A percentile compares a stretch with the other conserved stretches of the same genome.
These are phyloP conservation scores for Trypanosoma congolense DNA, from an alignment of 208 protist genomes.

Conservation along the genomic window DNA sequence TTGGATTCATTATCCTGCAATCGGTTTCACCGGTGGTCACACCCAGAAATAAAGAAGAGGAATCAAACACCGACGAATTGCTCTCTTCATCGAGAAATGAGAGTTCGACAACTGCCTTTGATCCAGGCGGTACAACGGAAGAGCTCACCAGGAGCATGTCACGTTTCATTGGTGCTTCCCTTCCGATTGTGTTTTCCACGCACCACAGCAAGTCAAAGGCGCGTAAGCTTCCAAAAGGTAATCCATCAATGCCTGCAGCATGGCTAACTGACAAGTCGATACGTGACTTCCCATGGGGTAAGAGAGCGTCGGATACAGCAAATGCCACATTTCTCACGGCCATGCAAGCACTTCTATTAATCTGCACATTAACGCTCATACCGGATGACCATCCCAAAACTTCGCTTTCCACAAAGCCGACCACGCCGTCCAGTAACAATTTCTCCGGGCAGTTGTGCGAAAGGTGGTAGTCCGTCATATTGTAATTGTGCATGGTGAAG, in stretches of 20 bases:
- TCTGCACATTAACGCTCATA: slow-evolving; percentile 73
- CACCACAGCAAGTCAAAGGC: slow-evolving; percentile 70
- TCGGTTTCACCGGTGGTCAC: slow-evolving; percentile 52
- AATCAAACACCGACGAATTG: slow-evolving; percentile 1
- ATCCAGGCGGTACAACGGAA: slow-evolving; percentile 48
- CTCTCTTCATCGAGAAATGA: slow-evolving; percentile 3
- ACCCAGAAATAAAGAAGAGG: slow-evolving; percentile 67
- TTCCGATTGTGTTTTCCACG: slow-evolving; percentile 33
- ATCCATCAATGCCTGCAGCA: slow-evolving; percentile 65
- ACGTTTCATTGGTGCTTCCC: slow-evolving; percentile 29
- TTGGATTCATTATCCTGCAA: slow-evolving; percentile 31
- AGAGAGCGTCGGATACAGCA: slow-evolving; percentile 52
- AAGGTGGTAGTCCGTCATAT: slow-evolving; percentile 58
- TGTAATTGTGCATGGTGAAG: slow-evolving; percentile 16
- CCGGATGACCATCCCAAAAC: slow-evolving; percentile 51
- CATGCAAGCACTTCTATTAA: slow-evolving; percentile 37
- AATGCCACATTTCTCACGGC: slow-evolving; percentile 50
- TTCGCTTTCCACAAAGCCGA: slow-evolving; percentile 78
- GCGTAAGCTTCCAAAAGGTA: slow-evolving; percentile 71
- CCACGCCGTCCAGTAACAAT: slow-evolving; percentile 41
- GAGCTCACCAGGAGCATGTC: slow-evolving; percentile 61
- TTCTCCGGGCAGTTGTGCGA: slow-evolving; percentile 47
- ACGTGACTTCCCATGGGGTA: slow-evolving; percentile 38
- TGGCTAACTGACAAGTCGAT: slow-evolving; percentile 63
- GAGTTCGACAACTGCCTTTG: slow-evolving; percentile 47